Percentiles rank a stretch among this genome's conserved stretches.
Evolutionary conservation across 2,329 filamentous ascomycete genomes (phyloP).

Genomic region (Colletotrichum abscissum): DNA sequence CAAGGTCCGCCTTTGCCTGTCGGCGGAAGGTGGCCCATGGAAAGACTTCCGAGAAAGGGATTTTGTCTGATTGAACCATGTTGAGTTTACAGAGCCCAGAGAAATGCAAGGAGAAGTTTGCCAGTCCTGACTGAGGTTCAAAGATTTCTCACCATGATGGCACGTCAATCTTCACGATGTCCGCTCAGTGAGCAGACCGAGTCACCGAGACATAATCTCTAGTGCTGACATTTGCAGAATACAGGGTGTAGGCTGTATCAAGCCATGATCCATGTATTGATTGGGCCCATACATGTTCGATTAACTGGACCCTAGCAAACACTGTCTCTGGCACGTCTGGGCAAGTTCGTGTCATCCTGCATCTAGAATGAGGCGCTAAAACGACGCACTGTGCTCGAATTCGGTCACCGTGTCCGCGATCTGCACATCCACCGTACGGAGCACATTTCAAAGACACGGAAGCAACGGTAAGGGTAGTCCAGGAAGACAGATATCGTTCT

Average conservation of each 20-base stretch:
- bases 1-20: neutral
- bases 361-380: neutral
- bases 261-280: neutral
- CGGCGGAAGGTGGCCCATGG: slow-evolving; percentile 4
- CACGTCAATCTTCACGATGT: too few species aligned
- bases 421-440: neutral
- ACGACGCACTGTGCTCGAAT: neutral
- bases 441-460: neutral
- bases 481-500: neutral
- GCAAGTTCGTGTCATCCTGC: neutral
- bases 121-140: neutral
- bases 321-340: neutral
- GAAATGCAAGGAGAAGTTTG: neutral
- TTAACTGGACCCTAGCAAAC: neutral
- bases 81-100: neutral
- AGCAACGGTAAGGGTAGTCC: neutral
- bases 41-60: neutral
- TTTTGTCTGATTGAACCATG: neutral
- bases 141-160: neutral
- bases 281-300: neutral
- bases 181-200: neutral
- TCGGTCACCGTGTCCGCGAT: neutral
- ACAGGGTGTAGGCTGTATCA: neutral
- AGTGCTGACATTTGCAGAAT: neutral
- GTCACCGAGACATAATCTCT: neutral